Conservation (phyloP, 2,329 filamentous ascomycete species). For the Xylariaceae sp. region DNA sequence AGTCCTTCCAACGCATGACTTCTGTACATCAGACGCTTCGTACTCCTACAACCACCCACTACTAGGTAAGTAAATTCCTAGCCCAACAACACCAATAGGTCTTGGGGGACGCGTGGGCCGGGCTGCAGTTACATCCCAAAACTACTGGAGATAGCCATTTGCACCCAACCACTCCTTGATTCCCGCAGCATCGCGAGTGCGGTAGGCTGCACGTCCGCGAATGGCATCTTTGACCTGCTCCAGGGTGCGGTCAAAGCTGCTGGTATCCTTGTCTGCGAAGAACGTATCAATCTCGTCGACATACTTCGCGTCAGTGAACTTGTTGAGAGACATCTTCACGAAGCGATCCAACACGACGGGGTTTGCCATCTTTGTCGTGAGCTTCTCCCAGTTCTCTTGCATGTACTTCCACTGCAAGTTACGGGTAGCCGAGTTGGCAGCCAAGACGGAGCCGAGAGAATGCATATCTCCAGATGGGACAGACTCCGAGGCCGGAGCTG, state of each 20-base stretch:
- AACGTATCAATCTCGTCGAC: constrained; percentile 78
- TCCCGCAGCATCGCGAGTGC: constrained; percentile 67
- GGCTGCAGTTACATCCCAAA: too few species aligned
- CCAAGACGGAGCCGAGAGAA: constrained; percentile 70
- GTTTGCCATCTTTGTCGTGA: constrained; percentile 73
- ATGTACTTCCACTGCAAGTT: constrained; percentile 79
- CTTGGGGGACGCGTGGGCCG: too few species aligned
- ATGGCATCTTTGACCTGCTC: constrained; percentile 85
- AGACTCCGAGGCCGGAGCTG: constrained; percentile 49
- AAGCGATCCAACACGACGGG: constrained; percentile 89
- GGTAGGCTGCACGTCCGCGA: constrained; percentile 78
- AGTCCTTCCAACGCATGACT: too few species aligned
- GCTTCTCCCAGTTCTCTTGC: constrained; percentile 75
- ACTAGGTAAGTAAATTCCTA: too few species aligned
- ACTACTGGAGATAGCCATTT: constrained; percentile 41
- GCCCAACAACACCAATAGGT: too few species aligned
- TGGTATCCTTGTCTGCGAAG: constrained; percentile 83
- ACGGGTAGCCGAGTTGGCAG: constrained; percentile 71
- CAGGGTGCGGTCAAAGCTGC: constrained; percentile 81
- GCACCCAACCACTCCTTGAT: constrained; percentile 75
- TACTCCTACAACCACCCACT: too few species aligned
- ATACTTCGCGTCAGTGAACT: constrained; percentile 69
- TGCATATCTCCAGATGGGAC: constrained; percentile 87
- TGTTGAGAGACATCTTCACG: constrained; percentile 71
- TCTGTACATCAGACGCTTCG: too few species aligned